Evolutionary conservation across 2,329 filamentous ascomycete species (phyloP).

Genomic region (Stagonosporopsis chrysanthemi): DNA sequence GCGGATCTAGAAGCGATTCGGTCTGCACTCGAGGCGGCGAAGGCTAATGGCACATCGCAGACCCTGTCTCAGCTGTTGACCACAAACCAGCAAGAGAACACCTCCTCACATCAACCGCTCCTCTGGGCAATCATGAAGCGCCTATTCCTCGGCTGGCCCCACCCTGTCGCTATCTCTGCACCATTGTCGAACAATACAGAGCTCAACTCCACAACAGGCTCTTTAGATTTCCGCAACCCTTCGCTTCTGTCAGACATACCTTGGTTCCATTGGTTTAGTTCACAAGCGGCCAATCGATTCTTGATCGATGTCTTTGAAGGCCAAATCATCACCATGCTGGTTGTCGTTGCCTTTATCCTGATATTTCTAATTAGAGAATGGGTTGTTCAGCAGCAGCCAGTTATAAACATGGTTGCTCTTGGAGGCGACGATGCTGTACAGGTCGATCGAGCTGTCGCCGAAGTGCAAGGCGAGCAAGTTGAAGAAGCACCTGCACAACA

Average conservation of each 20-base stretch:
- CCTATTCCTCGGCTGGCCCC: conserved; percentile 45
- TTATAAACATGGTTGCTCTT: conserved; percentile 74
- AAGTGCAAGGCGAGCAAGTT: conserved; percentile 34
- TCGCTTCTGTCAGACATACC: conserved; percentile 65
- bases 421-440: conserved; percentile 37
- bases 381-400: conserved; percentile 96
- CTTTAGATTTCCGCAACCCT: conserved; percentile 36
- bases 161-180: conserved; percentile 36
- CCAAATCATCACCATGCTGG: conserved; percentile 88
- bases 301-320: conserved; percentile 88
- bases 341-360: conserved; percentile 94
- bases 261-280: conserved; percentile 60
- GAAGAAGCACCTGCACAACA: conserved; percentile 15
- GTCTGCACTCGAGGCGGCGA: conserved; percentile 30
- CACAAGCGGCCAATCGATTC: conserved; percentile 75
- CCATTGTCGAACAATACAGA: conserved; percentile 31
- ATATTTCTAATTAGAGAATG: conserved; percentile 96
- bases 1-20: conserved; percentile 25
- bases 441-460: conserved; percentile 34
- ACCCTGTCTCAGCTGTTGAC: conserved; percentile 44
- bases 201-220: conserved; percentile 39
- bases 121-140: conserved; percentile 57
- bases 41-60: conserved; percentile 27
- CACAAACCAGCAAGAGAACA: conserved; percentile 51
- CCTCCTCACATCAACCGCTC: conserved; percentile 52